These are phyloP conservation scores for Alternaria sp. DNA, from an alignment of 2,329 filamentous ascomycete species.

Conservation along the genomic window DNA sequence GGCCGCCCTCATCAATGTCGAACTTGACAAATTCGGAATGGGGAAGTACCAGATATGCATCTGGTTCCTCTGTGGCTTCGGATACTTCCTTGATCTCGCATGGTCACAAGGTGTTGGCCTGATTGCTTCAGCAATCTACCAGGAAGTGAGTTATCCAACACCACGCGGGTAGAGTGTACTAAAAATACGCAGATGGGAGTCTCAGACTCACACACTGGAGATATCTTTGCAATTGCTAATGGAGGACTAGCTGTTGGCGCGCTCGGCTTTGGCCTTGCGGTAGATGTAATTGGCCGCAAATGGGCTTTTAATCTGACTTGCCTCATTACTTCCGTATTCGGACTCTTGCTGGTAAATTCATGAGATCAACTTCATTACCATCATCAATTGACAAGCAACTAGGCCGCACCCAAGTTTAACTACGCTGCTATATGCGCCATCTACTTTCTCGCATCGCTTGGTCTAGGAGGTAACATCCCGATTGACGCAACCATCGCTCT, in stretches of 20 bases:
- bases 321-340: constrained; percentile 41
- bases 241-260: constrained; percentile 42
- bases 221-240: constrained; percentile 40
- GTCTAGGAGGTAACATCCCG: constrained; percentile 41
- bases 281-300: constrained; percentile 43
- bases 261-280: constrained; percentile 37
- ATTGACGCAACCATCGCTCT: constrained; percentile 42
- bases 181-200: constrained; percentile 22
- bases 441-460: constrained; percentile 39
- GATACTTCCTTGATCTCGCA: constrained; percentile 45
- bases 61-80: constrained; percentile 46
- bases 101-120: constrained; percentile 43
- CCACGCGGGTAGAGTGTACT: neutral
- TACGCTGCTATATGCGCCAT: constrained; percentile 42
- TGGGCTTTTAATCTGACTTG: constrained; percentile 41
- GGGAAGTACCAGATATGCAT: constrained; percentile 44
- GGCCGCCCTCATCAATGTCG: constrained; percentile 43
- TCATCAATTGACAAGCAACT: constrained; percentile 7
- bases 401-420: constrained; percentile 45
- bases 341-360: constrained; percentile 31
- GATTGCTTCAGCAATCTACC: constrained; percentile 40
- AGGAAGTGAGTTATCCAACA: constrained; percentile 31
- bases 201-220: constrained; percentile 32
- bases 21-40: constrained; percentile 43
- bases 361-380: neutral